These are phyloP conservation scores for Pseudogymnoascus sp. DNA, from an alignment of 2,329 filamentous ascomycete genomes.

Conservation along the genomic window DNA sequence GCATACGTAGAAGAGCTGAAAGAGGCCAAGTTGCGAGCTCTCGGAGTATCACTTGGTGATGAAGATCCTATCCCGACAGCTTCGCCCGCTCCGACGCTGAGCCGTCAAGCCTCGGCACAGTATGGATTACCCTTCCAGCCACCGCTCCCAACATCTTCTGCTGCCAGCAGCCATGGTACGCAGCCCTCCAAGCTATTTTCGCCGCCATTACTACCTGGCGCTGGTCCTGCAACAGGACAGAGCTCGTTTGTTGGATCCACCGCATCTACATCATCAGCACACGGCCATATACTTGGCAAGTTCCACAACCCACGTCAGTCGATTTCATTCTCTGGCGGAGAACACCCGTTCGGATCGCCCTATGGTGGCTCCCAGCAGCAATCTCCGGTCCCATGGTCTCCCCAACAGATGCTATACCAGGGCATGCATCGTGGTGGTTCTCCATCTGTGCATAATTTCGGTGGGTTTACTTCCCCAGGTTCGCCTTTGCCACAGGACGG, in stretches of 20 bases:
- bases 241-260: conserved; percentile 57
- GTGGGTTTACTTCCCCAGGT: conserved; percentile 52
- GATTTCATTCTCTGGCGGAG: conserved; percentile 53
- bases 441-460: conserved; percentile 50
- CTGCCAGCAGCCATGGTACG: conserved; percentile 56
- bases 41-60: conserved; percentile 75
- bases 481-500: conserved; percentile 47
- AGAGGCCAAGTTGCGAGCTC: conserved; percentile 84
- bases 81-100: conserved; percentile 57
- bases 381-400: conserved; percentile 51
- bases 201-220: conserved; percentile 48
- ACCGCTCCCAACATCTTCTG: conserved; percentile 70
- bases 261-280: conserved; percentile 65
- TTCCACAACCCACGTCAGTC: conserved; percentile 61
- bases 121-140: conserved; percentile 78
- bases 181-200: conserved; percentile 47
- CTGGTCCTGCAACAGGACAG: conserved; percentile 50
- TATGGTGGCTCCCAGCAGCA: conserved; percentile 58
- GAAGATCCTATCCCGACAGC: conserved; percentile 58
- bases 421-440: conserved; percentile 50
- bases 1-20: conserved; percentile 73
- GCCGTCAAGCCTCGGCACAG: conserved; percentile 62
- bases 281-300: conserved; percentile 44
- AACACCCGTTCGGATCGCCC: conserved; percentile 51
- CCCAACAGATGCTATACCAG: conserved; percentile 44